A percentile compares a stretch with the other conserved stretches of the same genome.
Conservation (phyloP, 2,329 filamentous ascomycete species). For the Arthrobotrys sinensis region DNA sequence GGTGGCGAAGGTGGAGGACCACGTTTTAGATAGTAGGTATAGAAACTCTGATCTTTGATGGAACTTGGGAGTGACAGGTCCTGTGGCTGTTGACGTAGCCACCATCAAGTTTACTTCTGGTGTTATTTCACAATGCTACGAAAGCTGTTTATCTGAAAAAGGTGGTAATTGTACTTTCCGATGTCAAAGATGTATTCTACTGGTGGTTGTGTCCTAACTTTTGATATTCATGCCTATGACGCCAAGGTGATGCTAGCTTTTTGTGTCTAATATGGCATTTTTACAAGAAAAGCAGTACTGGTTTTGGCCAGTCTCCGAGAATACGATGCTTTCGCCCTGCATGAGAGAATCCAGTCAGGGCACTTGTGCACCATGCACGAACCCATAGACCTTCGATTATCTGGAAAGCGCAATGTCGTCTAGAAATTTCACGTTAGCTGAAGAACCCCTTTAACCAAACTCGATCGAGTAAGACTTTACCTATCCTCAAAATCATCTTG, state of each 20-base stretch:
- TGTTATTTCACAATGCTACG: no score
- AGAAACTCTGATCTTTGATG: no score
- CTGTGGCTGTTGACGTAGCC: constrained; percentile 40
- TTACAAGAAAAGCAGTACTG: constrained; percentile 29
- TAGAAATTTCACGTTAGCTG: neutral
- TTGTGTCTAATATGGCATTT: constrained; percentile 57
- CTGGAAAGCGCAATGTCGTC: constrained; percentile 59
- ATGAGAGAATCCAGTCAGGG: constrained; percentile 1
- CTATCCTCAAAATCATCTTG: constrained; percentile 86
- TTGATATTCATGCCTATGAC: constrained; percentile 61
- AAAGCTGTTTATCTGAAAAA: no score
- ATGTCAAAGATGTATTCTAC: constrained; percentile 7
- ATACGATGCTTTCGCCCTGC: constrained; percentile 8
- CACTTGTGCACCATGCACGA: neutral
- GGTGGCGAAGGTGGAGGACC: constrained; percentile 30
- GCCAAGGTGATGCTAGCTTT: constrained; percentile 60
- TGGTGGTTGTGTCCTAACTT: constrained; percentile 30
- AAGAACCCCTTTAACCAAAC: neutral
- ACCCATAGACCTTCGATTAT: constrained; percentile 27
- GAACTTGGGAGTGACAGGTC: neutral
- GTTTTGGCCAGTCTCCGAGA: neutral
- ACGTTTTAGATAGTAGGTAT: neutral
- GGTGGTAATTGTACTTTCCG: neutral
- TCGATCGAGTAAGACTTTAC: constrained; percentile 10
- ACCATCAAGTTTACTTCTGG: neutral